Percentiles rank a stretch among this genome's conserved stretches.
phyloP scores from a whole-genome alignment of 306 rosid species.

The Pyrus pyrifolia region DNA sequence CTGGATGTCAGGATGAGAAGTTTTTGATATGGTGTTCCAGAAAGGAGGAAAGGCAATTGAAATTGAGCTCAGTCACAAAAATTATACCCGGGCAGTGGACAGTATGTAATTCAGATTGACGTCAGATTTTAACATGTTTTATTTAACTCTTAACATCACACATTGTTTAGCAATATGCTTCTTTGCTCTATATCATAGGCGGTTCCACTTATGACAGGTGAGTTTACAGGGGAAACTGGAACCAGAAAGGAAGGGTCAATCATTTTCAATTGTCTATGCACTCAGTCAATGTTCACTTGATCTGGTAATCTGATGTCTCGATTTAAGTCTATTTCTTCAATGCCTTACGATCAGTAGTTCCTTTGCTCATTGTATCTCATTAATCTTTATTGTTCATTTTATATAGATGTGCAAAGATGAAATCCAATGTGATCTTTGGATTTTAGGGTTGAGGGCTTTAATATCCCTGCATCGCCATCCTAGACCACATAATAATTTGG shows the following conservation, averaged over 20 bases:
- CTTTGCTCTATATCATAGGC: constrained; percentile 20
- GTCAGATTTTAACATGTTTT: background rate
- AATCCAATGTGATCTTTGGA: constrained; percentile 74
- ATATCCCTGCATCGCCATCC: constrained; percentile 46
- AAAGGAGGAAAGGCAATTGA: constrained; percentile 65
- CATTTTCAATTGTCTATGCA: constrained; percentile 64
- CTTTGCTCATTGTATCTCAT: constrained; percentile 3
- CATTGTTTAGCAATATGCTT: constrained; percentile 1
- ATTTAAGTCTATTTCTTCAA: background rate
- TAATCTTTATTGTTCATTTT: background rate
- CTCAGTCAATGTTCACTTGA: constrained; percentile 72
- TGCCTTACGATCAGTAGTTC: background rate
- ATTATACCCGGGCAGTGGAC: constrained; percentile 62
- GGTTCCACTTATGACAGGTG: constrained; percentile 40
- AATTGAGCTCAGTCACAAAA: constrained; percentile 48
- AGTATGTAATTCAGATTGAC: constrained; percentile 36
- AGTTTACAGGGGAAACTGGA: constrained; percentile 50
- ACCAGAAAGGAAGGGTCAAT: constrained; percentile 52
- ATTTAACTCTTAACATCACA: background rate
- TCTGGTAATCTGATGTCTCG: constrained; percentile 43
- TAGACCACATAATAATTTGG: constrained; percentile 36
- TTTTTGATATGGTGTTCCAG: constrained; percentile 78
- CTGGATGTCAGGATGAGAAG: constrained; percentile 64
- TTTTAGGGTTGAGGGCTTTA: constrained; percentile 64
- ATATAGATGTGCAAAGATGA: constrained; percentile 76